Evolutionary conservation across 257 asterid genomes (phyloP).

Genomic region (Forsythia suspensa): DNA sequence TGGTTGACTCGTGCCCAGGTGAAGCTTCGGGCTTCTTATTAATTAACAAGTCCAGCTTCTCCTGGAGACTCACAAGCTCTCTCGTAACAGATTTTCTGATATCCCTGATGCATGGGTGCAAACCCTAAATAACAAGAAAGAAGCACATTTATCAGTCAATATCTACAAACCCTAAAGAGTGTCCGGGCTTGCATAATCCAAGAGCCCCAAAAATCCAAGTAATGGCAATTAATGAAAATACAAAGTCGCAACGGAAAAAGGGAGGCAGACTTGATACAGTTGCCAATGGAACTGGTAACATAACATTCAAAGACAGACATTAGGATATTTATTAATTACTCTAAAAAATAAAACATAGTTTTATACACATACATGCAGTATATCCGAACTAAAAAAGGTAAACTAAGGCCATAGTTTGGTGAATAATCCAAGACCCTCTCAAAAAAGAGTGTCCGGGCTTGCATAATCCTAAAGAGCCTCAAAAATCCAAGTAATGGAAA

Average conservation of each 20-base stretch:
- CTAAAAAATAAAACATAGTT: neutral
- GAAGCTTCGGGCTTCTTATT: slow-evolving; percentile 18
- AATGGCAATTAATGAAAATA: neutral
- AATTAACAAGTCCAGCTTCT: slow-evolving; percentile 47
- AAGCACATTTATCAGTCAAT: neutral
- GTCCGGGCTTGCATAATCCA: too few relatives aligned
- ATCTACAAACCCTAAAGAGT: neutral
- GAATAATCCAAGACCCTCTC: too few relatives aligned
- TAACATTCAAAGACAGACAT: neutral
- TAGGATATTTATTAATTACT: too few relatives aligned
- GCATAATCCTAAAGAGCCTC: neutral
- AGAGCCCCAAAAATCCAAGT: too few relatives aligned
- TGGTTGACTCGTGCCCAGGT: slow-evolving; percentile 13
- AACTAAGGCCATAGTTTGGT: too few relatives aligned
- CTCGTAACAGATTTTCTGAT: slow-evolving; percentile 59
- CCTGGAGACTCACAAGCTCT: slow-evolving; percentile 72
- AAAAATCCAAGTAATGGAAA: neutral
- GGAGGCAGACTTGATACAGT: neutral
- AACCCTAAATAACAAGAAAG: slow-evolving; percentile 40
- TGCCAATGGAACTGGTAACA: neutral
- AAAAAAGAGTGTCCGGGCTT: neutral
- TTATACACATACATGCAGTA: too few relatives aligned
- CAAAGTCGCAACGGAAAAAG: neutral
- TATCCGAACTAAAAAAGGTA: too few relatives aligned
- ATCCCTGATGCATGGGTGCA: slow-evolving; percentile 59